Conservation (phyloP, 345 rosid species). For the Salix purpurea region DNA sequence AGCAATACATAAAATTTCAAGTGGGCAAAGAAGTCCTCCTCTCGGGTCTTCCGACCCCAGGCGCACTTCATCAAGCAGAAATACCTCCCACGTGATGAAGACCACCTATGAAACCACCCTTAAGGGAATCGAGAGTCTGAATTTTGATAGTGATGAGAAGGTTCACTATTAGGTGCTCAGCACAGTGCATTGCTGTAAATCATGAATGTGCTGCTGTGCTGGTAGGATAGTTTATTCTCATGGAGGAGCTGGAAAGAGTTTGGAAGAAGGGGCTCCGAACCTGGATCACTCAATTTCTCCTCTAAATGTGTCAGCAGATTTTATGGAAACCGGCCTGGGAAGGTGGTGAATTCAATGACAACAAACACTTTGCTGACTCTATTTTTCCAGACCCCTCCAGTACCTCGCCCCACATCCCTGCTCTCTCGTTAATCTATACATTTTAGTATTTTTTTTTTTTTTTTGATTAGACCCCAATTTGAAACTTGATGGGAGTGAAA, state of each 20-base stretch:
- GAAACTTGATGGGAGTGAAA: conserved; percentile 6
- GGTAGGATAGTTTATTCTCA: conserved; percentile 13
- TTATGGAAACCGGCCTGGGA: not conserved
- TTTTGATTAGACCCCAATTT: not conserved
- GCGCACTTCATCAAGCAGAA: conserved; percentile 56
- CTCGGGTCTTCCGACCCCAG: conserved; percentile 55
- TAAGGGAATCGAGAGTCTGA: conserved; percentile 63
- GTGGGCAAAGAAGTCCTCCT: conserved; percentile 51
- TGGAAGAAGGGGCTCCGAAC: conserved; percentile 16
- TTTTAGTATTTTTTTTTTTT: not conserved
- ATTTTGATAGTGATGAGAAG: conserved; percentile 50
- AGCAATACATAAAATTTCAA: conserved; percentile 42
- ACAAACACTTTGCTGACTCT: conserved; percentile 10
- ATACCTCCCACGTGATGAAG: conserved; percentile 35
- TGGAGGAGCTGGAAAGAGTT: conserved; percentile 7
- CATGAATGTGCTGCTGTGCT: conserved; percentile 29
- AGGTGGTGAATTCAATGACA: not conserved
- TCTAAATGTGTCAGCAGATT: not conserved
- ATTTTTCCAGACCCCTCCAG: not conserved
- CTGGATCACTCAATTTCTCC: conserved; percentile 1
- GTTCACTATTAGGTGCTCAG: conserved; percentile 37
- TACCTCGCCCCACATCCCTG: not conserved
- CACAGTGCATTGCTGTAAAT: conserved; percentile 28
- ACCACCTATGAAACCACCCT: conserved; percentile 53
- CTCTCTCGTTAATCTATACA: not conserved